Percentiles rank a stretch among this genome's conserved stretches.
Evolutionary conservation across 2,329 filamentous ascomycete genomes (phyloP).

Genomic region (Fonsecaea multimorphosa): DNA sequence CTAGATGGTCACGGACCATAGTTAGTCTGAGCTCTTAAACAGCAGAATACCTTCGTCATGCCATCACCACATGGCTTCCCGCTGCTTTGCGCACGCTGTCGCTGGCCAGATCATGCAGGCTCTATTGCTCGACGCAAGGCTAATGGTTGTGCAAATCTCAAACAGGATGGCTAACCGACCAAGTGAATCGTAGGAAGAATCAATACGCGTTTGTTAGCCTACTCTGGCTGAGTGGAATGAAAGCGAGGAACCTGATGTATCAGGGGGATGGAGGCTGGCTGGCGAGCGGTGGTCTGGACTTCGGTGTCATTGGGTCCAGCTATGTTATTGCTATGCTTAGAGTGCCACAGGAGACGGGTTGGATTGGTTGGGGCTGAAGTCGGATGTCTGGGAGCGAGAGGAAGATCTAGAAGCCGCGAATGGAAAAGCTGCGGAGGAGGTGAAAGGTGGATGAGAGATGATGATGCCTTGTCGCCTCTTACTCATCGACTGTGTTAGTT

Average conservation of each 20-base stretch:
- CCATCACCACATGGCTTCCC: too few relatives aligned
- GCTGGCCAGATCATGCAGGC: too few relatives aligned
- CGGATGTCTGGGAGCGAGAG: background rate
- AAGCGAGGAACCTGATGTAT: background rate
- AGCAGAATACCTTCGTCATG: too few relatives aligned
- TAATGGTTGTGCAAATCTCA: too few relatives aligned
- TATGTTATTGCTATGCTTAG: background rate
- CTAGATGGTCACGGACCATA: too few relatives aligned
- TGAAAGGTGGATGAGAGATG: background rate
- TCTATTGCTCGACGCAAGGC: too few relatives aligned
- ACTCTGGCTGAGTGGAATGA: background rate
- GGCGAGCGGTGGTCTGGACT: background rate
- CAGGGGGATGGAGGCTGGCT: background rate
- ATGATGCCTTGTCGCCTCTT: background rate
- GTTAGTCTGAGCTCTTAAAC: too few relatives aligned
- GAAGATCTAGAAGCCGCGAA: background rate
- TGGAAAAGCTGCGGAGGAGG: background rate
- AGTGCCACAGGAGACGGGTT: background rate
- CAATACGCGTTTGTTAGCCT: background rate
- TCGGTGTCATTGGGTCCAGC: background rate
- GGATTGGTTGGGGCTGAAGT: background rate
- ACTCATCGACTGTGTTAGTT: background rate
- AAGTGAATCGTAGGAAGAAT: background rate
- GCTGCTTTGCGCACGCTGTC: too few relatives aligned
- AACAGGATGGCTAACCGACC: background rate